Evolutionary conservation across 2,329 filamentous ascomycete species (phyloP), one percentile per base, ranked within the genome.

Genomic region (Tothia fuscella): DNA sequence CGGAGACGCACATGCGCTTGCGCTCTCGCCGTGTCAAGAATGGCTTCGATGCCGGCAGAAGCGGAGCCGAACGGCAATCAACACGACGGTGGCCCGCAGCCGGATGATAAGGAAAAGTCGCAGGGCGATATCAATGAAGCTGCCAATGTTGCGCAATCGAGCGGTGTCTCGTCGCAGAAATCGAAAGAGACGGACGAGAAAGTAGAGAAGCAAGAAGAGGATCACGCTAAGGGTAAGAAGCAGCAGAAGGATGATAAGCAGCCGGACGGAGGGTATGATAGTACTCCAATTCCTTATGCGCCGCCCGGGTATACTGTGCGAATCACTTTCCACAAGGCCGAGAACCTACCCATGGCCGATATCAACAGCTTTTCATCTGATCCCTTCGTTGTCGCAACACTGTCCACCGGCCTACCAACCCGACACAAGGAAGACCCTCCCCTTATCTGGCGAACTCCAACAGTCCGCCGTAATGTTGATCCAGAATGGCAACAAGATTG

Each of bases 371-470:
- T 81, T 25, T 82, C 85, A 3, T 85, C 86, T 3, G 89, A 96
- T 57, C 87, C 89, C 0, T 96, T 79, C 56, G 66, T 94, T 29
- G 64, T 75, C 12, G 84, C 85, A 25, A 82, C 84, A n/a, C 66
- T 95, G 44, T 78, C 70, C 25, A 79, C 82, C 2, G 65, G 70
- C 14, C 64, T 86, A n/a, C 78, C 77, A 0, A 78, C 74, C 50
- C 69, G 86, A 26, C 86, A 94, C 63, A 89, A 89, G 58, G 84
- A 93, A 55, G 87, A 95, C 54, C 82, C 87, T 0, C 71, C 76
- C 17, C 64, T 94, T 24, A 68, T 68, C 17, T 74, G 83, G 56
- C 78, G 89, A 34, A 93, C 86, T 0, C 76, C 71, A 1, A 95
- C 89, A 0, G 62, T 88, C 25, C 75, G 82, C 44, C 74, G 72